phyloP scores from a whole-genome alignment of 2,329 filamentous ascomycete genomes.

The Cladosporium oxysporum region DNA sequence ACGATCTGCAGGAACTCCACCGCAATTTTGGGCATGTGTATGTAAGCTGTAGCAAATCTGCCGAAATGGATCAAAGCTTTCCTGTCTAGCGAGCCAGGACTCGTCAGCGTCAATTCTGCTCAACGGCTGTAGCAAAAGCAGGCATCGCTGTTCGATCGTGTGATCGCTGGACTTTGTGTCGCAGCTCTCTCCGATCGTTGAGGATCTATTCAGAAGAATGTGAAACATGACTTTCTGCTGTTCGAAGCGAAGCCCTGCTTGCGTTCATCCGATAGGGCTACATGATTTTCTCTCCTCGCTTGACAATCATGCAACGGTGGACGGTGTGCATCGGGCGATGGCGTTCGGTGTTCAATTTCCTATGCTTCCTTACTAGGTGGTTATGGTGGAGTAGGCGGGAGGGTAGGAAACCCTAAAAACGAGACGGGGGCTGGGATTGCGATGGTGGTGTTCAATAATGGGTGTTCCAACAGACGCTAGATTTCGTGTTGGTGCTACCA shows the following conservation, averaged over 20 bases:
- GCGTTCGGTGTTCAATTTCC: background rate
- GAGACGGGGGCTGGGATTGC: background rate
- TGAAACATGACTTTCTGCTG: conserved; percentile 1
- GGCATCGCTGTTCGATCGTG: background rate
- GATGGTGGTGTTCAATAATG: background rate
- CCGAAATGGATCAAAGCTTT: background rate
- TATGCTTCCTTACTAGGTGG: background rate
- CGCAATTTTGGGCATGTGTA: too few species aligned
- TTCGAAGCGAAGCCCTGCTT: background rate
- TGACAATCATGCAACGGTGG: background rate
- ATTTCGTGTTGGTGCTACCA: background rate
- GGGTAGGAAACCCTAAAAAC: background rate
- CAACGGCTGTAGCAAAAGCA: background rate
- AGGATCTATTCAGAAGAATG: background rate
- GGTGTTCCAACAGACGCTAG: background rate
- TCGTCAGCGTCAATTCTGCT: background rate
- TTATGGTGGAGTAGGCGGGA: background rate
- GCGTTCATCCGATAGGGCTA: background rate
- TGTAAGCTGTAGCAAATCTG: background rate
- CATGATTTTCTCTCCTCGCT: background rate
- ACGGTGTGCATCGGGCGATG: background rate
- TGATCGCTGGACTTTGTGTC: background rate
- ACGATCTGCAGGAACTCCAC: background rate
- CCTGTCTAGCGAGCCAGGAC: background rate
- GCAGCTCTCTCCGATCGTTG: background rate